These are phyloP conservation scores for Tetrapisispora taiwanensis DNA, from an alignment of 805 yeast genomes.

Conservation along the genomic window DNA sequence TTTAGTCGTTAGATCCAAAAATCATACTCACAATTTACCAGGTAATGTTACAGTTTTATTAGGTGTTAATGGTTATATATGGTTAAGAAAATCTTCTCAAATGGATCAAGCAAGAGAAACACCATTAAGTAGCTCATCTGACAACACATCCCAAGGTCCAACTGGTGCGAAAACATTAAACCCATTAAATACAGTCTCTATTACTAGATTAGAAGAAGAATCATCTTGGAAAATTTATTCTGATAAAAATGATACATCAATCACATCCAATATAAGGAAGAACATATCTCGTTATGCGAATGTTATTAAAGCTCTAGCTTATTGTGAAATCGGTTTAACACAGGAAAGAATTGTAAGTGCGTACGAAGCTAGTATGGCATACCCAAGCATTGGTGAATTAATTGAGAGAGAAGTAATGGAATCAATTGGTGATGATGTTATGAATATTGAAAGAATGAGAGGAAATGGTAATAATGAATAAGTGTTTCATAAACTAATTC, in stretches of 20 bases:
- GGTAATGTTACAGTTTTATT: slow-evolving; percentile 86
- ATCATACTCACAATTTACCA: slow-evolving; percentile 81
- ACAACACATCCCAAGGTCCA: slow-evolving; percentile 27
- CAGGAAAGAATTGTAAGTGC: slow-evolving; percentile 71
- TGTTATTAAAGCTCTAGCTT: slow-evolving; percentile 72
- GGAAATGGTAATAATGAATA: slow-evolving; percentile 31
- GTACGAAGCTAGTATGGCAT: slow-evolving; percentile 82
- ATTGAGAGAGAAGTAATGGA: slow-evolving; percentile 67
- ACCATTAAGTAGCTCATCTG: slow-evolving; percentile 21
- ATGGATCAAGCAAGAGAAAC: slow-evolving; percentile 24
- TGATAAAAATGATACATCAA: slow-evolving; percentile 67
- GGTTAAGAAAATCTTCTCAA: slow-evolving; percentile 67
- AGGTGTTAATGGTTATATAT: slow-evolving; percentile 91
- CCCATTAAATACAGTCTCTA: slow-evolving; percentile 40
- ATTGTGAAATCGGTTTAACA: slow-evolving; percentile 77
- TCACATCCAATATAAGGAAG: slow-evolving; percentile 49
- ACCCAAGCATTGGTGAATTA: slow-evolving; percentile 57
- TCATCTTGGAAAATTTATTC: slow-evolving; percentile 92
- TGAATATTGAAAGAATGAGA: slow-evolving; percentile 66
- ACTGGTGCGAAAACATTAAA: slow-evolving; percentile 23
- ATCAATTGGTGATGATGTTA: slow-evolving; percentile 59
- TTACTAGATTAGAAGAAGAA: slow-evolving; percentile 84
- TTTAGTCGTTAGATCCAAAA: slow-evolving; percentile 72
- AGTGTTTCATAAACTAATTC: too few relatives aligned
- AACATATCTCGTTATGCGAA: slow-evolving; percentile 80